Conservation (phyloP, 163 green algal species). For the Chlorella variabilis region DNA sequence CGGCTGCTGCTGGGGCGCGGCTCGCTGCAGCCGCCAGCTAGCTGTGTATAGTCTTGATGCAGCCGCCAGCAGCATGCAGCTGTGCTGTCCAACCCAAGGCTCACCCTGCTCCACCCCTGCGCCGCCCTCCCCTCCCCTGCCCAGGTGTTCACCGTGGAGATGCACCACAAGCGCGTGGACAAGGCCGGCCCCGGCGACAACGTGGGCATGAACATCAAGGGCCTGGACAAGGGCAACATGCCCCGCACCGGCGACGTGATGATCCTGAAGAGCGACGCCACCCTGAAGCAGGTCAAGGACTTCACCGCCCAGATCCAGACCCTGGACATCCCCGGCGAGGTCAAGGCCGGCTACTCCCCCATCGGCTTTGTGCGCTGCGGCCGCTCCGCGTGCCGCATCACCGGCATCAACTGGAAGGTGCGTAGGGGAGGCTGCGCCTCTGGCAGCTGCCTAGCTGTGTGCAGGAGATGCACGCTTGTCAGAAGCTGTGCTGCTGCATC, state of each 20-base stretch:
- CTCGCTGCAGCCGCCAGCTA: no score
- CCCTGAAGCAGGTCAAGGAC: constrained; percentile 82
- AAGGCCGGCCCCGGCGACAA: constrained; percentile 98
- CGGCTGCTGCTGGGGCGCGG: no score
- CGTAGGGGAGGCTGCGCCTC: neutral
- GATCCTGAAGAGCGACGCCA: constrained; percentile 90
- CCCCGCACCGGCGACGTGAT: constrained; percentile 91
- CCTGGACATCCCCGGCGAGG: constrained; percentile 92
- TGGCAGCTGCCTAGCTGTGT: neutral
- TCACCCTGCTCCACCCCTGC: neutral
- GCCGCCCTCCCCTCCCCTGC: neutral
- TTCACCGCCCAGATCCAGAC: constrained; percentile 96
- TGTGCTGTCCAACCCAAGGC: neutral
- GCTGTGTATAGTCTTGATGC: no score
- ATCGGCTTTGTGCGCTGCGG: constrained; percentile 94
- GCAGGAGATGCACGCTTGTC: neutral
- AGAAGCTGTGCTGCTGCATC: neutral
- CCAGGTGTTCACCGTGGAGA: constrained; percentile 98
- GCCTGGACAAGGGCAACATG: constrained; percentile 94
- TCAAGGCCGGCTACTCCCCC: constrained; percentile 92
- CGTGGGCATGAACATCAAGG: constrained; percentile 99
- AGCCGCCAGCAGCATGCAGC: no score
- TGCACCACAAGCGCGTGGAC: constrained; percentile 99
- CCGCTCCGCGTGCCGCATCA: constrained; percentile 88
- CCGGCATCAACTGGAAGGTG: constrained; percentile 90